Base-by-base conservation (phyloP, 805 yeast species). In the Metschnikowia lachancei region DNA sequence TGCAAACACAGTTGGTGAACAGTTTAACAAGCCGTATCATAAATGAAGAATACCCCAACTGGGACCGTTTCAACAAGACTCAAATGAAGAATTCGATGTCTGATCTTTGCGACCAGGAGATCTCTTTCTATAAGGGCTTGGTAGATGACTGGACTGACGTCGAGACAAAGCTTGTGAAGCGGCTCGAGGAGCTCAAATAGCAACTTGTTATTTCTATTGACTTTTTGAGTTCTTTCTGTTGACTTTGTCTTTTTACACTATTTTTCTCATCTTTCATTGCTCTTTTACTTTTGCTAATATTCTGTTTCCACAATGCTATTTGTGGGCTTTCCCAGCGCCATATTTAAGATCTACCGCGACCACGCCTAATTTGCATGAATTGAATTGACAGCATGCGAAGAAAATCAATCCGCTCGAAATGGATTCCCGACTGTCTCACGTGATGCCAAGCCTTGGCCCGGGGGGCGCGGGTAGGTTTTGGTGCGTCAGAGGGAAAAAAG, bases 61-160 rank as follows among this genome's bases (percentile, higher is more conserved):
- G 95, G 74, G 96, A 92, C 57, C 76, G 74, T 19, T 85, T 88
- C 51, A 90, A 90, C 65, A 80, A 87, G 26, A 72, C 75, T 31
- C 97, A 92, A 65, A 74, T 91, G 62, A 83, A 84, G 59, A 74
- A 76, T 26, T 78, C 95, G 1, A 74, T 92, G 67, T 70, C 80
- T 8, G 76, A 77, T n/a, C 70, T 92, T 47, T 86, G 95, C 41
- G 86, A 85, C 53, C 81, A 80, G 50, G 86, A 92, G 64, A 81
- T 87, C 45, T 75, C 77, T 22, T 89, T 87, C 59, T 92, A 85
- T 65, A 75, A 78, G 49, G 77, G 77, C 20, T 71, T 88, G 61
- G 77, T 85, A 43, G 78, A 78, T 18, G 82, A 82, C 49, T 89
- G 96, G 95, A 75, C 78, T 28, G 76, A 72, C 30, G 80, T 79